Base-by-base conservation (phyloP, 75 land plant genomes). In the Picea sitchensis region DNA sequence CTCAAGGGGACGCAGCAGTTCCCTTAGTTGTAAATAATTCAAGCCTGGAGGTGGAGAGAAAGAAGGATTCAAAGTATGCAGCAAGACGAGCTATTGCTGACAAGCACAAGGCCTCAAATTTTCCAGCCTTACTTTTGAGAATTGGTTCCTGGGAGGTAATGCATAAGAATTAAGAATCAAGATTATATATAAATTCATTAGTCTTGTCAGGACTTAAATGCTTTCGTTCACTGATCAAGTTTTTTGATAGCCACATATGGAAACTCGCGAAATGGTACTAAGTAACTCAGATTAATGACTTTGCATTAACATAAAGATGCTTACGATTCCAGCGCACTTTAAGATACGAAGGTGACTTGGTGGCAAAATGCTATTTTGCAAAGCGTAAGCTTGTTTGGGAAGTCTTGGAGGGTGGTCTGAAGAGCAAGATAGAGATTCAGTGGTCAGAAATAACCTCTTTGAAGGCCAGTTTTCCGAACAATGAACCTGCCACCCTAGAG, bases 311-410 rank as follows among this genome's bases (percentile, higher is more conserved):
- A 36, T n/a, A 44, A 47, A 44, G 12, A 51, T 51, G 56, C 56
- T 51, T 51, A 9, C 11, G n/a, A 20, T 23, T 32, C 59, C 85
- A 92, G 94, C 54, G 82, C 17, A 81, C 64, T 17, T 75, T 88
- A 30, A 74, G 60, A 21, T 57, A 85, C 80, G 91, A 88, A 84
- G 98, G 95, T 7, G 95, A 95, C 71, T 82, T 96, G 82, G 92
- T 95, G 4, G 94, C 90, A 1, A 96, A 96, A 71, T 90, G 88
- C 80, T 96, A 96, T 74, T 96, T 81, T 82, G 98, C 98, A 11
- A 96, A 96, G 84, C 85, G 80, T 14, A 92, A 95, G 69, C 80
- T 96, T 57, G 98, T 96, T 38, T 96, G 99, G 99, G 99, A 96
- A 69, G 86, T 96, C 32, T 68, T 96, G 71, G 91, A 92, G 26